Evolutionary conservation across 257 asterid species (phyloP), one percentile per base, ranked within the genome.

Genomic region (Gentiana dahurica): DNA sequence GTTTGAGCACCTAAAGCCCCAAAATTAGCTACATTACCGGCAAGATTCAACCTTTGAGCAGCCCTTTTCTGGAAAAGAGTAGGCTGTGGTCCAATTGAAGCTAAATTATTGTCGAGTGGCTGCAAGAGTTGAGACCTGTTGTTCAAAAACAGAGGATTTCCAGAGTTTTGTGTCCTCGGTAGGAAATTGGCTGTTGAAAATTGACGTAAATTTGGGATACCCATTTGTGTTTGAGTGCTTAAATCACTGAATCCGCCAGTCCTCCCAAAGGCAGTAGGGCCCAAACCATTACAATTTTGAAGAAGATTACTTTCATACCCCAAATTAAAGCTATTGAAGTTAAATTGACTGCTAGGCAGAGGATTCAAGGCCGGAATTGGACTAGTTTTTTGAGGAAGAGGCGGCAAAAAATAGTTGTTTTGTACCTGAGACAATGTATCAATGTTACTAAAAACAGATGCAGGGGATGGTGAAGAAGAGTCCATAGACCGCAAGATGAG

Each of bases 41-140:
- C 72, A 57, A 55, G 36, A 69, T 69, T 73, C 69, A 57, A 47
- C 49, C 69, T 64, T 15, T 78, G 81, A 2, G 98, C 95, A 63
- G 97, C 96, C 81, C 96, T 81, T 58, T 91, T 91, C 38, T 91
- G 98, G 33, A 91, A 91, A 36, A 91, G 83, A 24, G 97, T 91
- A 1, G 98, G 98, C 34, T 79, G 96, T 48, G 87, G 60, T 36
- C 94, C 96, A 65, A 61, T 48, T 43, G 91, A 65, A 65, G 89
- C 54, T 35, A 76, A 79, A 61, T 78, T 85, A 43, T 83, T 78
- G 38, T 83, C 91, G 6, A 86, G 86, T 1, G 95, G 95, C 69
- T 91, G 87, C 3, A 91, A 72, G 54, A 82, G 51, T 65, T 81
- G 85, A 34, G 88, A 72, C 89, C 97, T 75, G 61, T 77, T 78